Conservation (phyloP, 2,329 filamentous ascomycete genomes). For the Exophiala aquamarina region DNA sequence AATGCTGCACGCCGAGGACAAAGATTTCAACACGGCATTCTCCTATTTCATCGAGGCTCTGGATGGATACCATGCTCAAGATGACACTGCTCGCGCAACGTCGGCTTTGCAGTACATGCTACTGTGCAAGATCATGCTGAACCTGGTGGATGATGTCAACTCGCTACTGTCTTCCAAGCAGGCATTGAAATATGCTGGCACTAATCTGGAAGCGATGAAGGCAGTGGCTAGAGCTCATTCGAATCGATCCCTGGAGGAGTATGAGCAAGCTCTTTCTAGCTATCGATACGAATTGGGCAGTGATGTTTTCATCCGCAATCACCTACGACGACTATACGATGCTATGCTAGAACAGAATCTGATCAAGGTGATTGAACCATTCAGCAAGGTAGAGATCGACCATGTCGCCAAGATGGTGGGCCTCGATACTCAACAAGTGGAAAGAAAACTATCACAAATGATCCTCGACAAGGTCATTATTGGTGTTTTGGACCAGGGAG, state of each 20-base stretch:
- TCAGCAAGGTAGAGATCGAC: constrained; percentile 92
- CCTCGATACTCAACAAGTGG: constrained; percentile 91
- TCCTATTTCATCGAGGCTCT: constrained; percentile 99
- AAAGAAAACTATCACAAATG: constrained; percentile 98
- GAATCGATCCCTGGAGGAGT: constrained; percentile 94
- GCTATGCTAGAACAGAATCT: constrained; percentile 99
- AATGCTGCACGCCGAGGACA: constrained; percentile 97
- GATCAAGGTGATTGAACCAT: constrained; percentile 99
- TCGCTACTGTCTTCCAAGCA: constrained; percentile 94
- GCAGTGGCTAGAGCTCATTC: constrained; percentile 93
- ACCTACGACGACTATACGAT: constrained; percentile 93
- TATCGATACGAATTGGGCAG: constrained; percentile 93
- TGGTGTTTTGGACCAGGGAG: constrained; percentile 93
- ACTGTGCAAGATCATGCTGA: constrained; percentile 99
- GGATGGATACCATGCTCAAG: constrained; percentile 92
- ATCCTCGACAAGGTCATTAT: constrained; percentile 99
- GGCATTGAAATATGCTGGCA: constrained; percentile 91
- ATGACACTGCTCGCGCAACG: constrained; percentile 87
- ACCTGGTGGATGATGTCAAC: constrained; percentile 93
- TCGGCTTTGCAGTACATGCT: constrained; percentile 98
- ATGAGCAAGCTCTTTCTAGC: constrained; percentile 84
- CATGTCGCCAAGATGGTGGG: constrained; percentile 98
- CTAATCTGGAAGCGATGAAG: constrained; percentile 98
- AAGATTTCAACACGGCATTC: constrained; percentile 98
- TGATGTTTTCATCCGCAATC: constrained; percentile 94